Conservation (phyloP, 1,284 basidiomycete species). For the Cutaneotrichosporon mucoides region DNA sequence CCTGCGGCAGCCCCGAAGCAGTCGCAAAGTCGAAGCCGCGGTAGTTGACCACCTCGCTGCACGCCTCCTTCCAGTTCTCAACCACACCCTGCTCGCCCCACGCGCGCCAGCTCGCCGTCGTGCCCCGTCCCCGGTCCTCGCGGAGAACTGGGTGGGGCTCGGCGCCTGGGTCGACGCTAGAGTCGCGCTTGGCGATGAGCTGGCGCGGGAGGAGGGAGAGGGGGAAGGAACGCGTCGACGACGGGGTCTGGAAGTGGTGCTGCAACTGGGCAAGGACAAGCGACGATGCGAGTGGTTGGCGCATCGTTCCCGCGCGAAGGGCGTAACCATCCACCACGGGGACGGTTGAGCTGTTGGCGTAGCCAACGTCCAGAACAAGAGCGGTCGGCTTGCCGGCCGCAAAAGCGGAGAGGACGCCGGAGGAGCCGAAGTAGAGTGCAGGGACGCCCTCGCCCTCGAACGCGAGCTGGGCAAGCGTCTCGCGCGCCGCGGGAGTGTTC, state of each 20-base stretch:
- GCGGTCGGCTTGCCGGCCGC: constrained; percentile 95
- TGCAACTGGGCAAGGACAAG: constrained; percentile 47
- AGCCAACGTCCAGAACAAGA: constrained; percentile 89
- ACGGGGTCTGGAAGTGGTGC: constrained; percentile 34
- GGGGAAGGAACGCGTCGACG: constrained; percentile 31
- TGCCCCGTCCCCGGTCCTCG: constrained; percentile 67
- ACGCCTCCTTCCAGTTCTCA: constrained; percentile 89
- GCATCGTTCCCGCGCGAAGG: constrained; percentile 66
- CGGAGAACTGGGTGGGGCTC: constrained; percentile 65
- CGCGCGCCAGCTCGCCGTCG: constrained; percentile 70
- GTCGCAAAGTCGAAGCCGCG: constrained; percentile 38
- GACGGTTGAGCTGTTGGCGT: constrained; percentile 80
- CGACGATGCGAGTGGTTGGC: constrained; percentile 46
- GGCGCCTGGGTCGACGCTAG: constrained; percentile 59
- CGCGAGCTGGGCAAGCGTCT: constrained; percentile 91
- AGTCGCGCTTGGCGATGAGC: constrained; percentile 71
- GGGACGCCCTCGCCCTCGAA: constrained; percentile 94
- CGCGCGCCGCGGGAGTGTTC: constrained; percentile 85
- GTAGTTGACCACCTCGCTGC: constrained; percentile 62
- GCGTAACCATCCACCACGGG: constrained; percentile 98
- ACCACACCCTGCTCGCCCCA: constrained; percentile 84
- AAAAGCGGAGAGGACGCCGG: constrained; percentile 95
- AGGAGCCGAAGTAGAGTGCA: constrained; percentile 95
- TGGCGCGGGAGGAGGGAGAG: constrained; percentile 64
- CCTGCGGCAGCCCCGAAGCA: constrained; percentile 34